Evolutionary conservation across 495 filamentous ascomycete species (phyloP), one percentile per base, ranked within the genome.

Genomic region (Penicillium argentinense): DNA sequence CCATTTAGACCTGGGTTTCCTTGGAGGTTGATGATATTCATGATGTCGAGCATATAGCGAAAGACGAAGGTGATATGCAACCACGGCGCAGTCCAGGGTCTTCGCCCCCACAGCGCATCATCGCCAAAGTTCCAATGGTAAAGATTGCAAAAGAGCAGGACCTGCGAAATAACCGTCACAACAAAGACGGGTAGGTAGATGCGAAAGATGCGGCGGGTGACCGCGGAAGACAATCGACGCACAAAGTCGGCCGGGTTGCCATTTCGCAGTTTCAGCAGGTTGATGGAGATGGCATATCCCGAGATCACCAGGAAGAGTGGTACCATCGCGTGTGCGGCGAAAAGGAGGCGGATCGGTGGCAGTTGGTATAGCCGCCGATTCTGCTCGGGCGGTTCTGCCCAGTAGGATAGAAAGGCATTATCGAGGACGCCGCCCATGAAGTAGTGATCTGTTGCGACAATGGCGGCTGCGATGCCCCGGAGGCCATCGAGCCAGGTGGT

Each of bases 271-370:
- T 25, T 34, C 8, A 63, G 37, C 13, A 63, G 43, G 26, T 49
- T 45, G 16, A 60, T 49, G 0, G 59, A 59, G 16, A 63, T 57
- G 11, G 59, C 59, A 49, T 54, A 57, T 3, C 59, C 59, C 14
- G 56, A 63, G 14, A 63, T 57, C 4, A 63, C 59, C 39, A 63
- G 36, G 41, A 63, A 63, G 16, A 60, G 26, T n/a, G 59, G 40
- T 0, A 60, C 59, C 59, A 60, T 60, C 1, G 56, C 43, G 18
- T 48, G 38, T 1, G 49, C 56, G 9, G 48, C 47, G 28, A 63
- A 60, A 12, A 60, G 40, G 18, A 63, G 47, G 21, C 50, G 46
- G 12, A 63, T 40, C 3, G 59, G 59, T 18, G 59, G 59, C 3
- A 63, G 47, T 37, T 63, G 56, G 8, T 60, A 29, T 3, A 59